phyloP scores from a whole-genome alignment of 441 rosid genomes.

The Eruca vesicaria region DNA sequence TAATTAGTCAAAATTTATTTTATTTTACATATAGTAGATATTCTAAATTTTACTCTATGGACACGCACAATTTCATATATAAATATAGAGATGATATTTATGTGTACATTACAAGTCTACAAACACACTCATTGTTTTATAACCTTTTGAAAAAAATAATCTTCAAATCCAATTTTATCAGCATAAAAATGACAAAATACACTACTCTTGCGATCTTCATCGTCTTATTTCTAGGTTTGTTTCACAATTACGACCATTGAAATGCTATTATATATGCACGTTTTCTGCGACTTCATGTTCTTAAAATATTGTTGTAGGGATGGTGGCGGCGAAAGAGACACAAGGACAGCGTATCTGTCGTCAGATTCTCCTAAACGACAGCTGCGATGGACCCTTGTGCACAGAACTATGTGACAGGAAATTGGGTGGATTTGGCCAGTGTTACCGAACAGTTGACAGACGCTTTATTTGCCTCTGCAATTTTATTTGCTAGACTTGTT shows the following conservation, averaged over 20 bases:
- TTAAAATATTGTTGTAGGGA: not conserved
- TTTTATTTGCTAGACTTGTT: not conserved
- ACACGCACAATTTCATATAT: not conserved
- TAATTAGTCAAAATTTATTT: not conserved
- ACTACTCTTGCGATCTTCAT: conserved; percentile 3
- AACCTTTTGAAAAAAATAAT: not conserved
- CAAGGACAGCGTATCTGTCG: conserved; percentile 28
- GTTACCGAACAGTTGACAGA: not conserved
- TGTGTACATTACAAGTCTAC: not conserved
- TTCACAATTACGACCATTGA: not conserved
- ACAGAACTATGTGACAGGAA: not conserved
- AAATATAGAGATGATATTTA: not conserved
- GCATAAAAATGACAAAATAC: conserved; percentile 14
- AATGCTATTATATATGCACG: not conserved
- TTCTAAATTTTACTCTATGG: not conserved
- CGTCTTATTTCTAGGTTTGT: conserved; percentile 18
- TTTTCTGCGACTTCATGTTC: not conserved
- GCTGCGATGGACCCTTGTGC: conserved; percentile 15
- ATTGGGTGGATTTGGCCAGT: conserved; percentile 27
- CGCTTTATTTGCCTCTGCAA: conserved; percentile 25
- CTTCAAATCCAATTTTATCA: not conserved
- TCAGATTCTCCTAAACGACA: not conserved
- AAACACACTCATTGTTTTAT: not conserved
- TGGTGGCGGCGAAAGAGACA: conserved; percentile 6
- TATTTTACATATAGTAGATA: not conserved